Evolutionary conservation across 306 rosid genomes (phyloP), one percentile per base, ranked within the genome.

Genomic region (Malus asiatica): DNA sequence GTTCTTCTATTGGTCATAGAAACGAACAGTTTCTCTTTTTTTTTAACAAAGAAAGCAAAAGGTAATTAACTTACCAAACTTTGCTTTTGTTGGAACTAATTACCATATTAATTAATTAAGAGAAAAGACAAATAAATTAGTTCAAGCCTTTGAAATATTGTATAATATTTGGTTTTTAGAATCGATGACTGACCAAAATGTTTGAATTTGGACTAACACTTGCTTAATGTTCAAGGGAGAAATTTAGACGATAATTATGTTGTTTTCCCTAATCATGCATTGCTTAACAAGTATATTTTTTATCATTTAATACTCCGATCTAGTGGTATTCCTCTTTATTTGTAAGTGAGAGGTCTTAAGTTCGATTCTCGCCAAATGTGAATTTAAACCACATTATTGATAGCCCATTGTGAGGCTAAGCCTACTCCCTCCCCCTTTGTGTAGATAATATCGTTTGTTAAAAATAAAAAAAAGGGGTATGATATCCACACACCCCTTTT

Each of bases 351-450:
- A 35, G 8, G 40, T 35, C 8, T 35, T 35, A 35, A 2, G 8
- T 35, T 35, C 0, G 40, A 6, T 6, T 35, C 0, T 35, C 9
- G 2, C 2, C 40, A 6, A 35, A 38, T 0, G 0, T 0, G 1
- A 38, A 38, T 38, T 7, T 7, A 0, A 38, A 7, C 2, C 9
- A 38, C 2, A 38, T 38, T 7, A 38, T 35, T 35, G 40, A 0
- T 35, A 35, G 2, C 0, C 0, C 9, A 35, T 6, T 35, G 0
- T 38, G 42, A 38, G 42, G 2, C 0, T 7, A 38, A 38, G 0
- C 9, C 0, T 0, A 38, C 2, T 0, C 0, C 2, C 1, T 6
- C 40, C 0, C 8, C 1, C 8, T 35, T 35, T 1, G 0, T 33
- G 7, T 33, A 35, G 0, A 5, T 6, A 35, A 35, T 35, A 35